Evolutionary conservation across 768 basidiomycete genomes (phyloP).

Genomic region (Pisolithus albus): DNA sequence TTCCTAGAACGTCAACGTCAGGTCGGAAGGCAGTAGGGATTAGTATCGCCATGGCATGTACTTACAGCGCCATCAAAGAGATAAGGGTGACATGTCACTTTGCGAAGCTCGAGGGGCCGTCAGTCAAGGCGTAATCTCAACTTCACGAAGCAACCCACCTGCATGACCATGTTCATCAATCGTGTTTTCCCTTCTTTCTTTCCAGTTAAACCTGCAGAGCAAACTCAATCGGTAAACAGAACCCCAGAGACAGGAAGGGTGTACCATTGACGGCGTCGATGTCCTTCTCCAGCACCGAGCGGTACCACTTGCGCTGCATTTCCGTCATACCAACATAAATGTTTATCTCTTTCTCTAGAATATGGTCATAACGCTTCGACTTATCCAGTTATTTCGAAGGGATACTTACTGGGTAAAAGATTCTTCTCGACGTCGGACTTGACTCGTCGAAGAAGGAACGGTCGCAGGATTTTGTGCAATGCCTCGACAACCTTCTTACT

Average conservation of each 20-base stretch:
- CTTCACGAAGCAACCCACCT: slow-evolving; percentile 42
- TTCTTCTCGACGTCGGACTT: slow-evolving; percentile 98
- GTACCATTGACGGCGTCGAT: slow-evolving; percentile 96
- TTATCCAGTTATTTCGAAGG: background rate
- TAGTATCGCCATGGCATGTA: slow-evolving; percentile 3
- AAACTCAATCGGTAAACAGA: background rate
- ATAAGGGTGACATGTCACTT: slow-evolving; percentile 88
- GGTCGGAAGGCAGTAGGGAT: background rate
- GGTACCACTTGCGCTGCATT: slow-evolving; percentile 98
- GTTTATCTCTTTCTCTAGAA: slow-evolving; percentile 92
- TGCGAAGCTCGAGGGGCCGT: slow-evolving; percentile 47
- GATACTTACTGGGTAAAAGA: slow-evolving; percentile 70
- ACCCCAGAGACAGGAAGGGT: slow-evolving; percentile 10
- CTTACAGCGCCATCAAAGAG: slow-evolving; percentile 86
- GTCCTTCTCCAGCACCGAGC: slow-evolving; percentile 92
- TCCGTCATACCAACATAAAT: slow-evolving; percentile 95
- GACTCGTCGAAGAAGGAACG: slow-evolving; percentile 89
- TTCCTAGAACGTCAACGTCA: slow-evolving; percentile 46
- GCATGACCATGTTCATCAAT: slow-evolving; percentile 99
- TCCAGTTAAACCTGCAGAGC: slow-evolving; percentile 67
- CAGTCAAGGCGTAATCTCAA: background rate
- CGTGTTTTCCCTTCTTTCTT: slow-evolving; percentile 99
- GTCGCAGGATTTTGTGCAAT: slow-evolving; percentile 91
- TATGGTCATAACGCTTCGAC: background rate
- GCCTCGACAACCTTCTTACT: slow-evolving; percentile 95